Evolutionary conservation across 352 stramenopile genomes (phyloP).

Genomic region (Phytophthora crassamura): DNA sequence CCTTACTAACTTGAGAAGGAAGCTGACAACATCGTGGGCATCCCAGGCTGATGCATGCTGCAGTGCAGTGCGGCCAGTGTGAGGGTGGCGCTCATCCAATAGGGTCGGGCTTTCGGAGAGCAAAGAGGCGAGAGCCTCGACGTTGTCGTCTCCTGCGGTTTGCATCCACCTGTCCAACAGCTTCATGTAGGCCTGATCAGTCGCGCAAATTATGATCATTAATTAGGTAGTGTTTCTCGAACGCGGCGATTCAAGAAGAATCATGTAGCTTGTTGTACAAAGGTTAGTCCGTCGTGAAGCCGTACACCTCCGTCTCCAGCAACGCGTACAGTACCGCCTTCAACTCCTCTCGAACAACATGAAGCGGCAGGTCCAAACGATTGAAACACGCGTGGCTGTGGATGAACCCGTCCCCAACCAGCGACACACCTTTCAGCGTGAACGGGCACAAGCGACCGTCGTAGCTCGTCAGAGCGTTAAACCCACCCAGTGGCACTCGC

Average conservation of each 20-base stretch:
- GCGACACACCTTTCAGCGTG: constrained; percentile 45
- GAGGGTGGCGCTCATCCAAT: constrained; percentile 27
- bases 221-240: constrained; percentile 4
- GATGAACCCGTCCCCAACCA: constrained; percentile 48
- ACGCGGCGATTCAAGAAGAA: too few species aligned
- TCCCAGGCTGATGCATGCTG: constrained; percentile 29
- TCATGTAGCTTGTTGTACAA: too few species aligned
- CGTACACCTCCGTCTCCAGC: constrained; percentile 61
- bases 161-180: constrained; percentile 24
- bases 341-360: constrained; percentile 86
- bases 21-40: constrained; percentile 16
- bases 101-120: constrained; percentile 10
- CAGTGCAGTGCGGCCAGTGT: constrained; percentile 25
- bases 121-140: constrained; percentile 7
- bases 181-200: constrained; percentile 15
- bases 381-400: constrained; percentile 75
- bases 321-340: constrained; percentile 53
- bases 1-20: constrained; percentile 23
- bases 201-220: constrained; percentile 21
- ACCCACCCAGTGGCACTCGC: constrained; percentile 57
- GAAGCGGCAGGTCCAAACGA: constrained; percentile 94
- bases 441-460: constrained; percentile 60
- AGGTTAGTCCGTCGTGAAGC: constrained; percentile 59
- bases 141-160: constrained; percentile 19
- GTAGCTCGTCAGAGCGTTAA: constrained; percentile 56